Base-by-base conservation (phyloP, 345 rosid genomes). In the Eutrema japonicum region DNA sequence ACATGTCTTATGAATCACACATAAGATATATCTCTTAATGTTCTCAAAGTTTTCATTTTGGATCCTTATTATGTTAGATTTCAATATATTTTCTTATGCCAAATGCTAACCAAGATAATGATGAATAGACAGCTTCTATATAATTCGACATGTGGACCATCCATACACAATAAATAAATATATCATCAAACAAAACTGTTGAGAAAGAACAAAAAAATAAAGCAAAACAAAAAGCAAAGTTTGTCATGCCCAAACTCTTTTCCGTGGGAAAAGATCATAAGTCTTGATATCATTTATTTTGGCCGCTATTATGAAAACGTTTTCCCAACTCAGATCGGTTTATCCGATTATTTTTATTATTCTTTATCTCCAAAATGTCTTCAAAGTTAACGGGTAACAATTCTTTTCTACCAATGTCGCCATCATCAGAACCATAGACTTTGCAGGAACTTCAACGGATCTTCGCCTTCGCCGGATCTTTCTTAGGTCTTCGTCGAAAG, bases 291-390 rank as follows among this genome's bases (percentile, higher is more conserved):
- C 79, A 74, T 95, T 96, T 12, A 95, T 80, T 73, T 95, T 95
- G 35, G 97, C 92, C 22, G 99, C 99, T 16, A 92, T 69, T 10
- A 92, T 86, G 82, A 92, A 92, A 76, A 92, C 97, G 14, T 92
- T 95, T n/a, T n/a, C n/a, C n/a, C n/a, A n/a, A n/a, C n/a, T n/a
- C n/a, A n/a, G n/a, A n/a, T n/a, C n/a, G n/a, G n/a, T n/a, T n/a
- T n/a, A n/a, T n/a, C n/a, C n/a, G n/a, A n/a, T n/a, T n/a, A n/a
- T n/a, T n/a, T n/a, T n/a, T n/a, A n/a, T n/a, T n/a, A n/a, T n/a
- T n/a, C n/a, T n/a, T n/a, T n/a, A n/a, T n/a, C n/a, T n/a, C n/a
- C n/a, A n/a, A n/a, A n/a, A n/a, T n/a, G n/a, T n/a, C n/a, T n/a
- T n/a, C n/a, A n/a, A n/a, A n/a, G n/a, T n/a, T n/a, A n/a, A n/a